Evolutionary conservation across 768 basidiomycete genomes (phyloP).

Genomic region (Collybiopsis luxurians): DNA sequence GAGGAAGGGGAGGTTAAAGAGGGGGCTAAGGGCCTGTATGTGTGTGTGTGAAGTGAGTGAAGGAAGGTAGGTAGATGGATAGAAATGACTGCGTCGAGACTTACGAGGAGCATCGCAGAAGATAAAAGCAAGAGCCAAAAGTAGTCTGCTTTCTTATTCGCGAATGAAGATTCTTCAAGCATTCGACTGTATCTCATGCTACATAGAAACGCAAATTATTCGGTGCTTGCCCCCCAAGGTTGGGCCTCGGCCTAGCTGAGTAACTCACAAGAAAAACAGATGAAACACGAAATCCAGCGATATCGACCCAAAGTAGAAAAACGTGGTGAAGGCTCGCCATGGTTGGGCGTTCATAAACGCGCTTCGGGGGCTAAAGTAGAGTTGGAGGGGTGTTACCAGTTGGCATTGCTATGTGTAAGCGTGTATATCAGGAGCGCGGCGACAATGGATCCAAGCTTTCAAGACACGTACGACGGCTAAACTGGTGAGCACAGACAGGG

Average conservation of each 20-base stretch:
- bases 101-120: constrained; percentile 80
- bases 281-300: constrained; percentile 96
- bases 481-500: constrained; percentile 74
- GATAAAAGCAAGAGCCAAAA: constrained; percentile 91
- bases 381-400: constrained; percentile 83
- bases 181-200: constrained; percentile 97
- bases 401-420: constrained; percentile 96
- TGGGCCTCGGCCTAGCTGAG: no score
- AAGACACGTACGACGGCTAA: constrained; percentile 74
- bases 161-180: constrained; percentile 95
- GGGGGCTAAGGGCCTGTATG: constrained; percentile 70
- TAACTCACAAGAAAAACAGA: constrained; percentile 98
- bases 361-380: constrained; percentile 89
- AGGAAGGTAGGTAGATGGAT: constrained; percentile 5
- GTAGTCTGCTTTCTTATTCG: constrained; percentile 89
- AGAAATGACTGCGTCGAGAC: constrained; percentile 20
- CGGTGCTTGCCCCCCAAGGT: no score
- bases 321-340: constrained; percentile 88
- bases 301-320: constrained; percentile 94
- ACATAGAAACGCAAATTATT: not conserved
- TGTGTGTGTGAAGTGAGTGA: not conserved
- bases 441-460: no score
- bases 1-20: constrained; percentile 91
- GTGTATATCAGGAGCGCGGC: no score
- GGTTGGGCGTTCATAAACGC: constrained; percentile 83